Conservation (phyloP, 495 filamentous ascomycete species). For the Staphylotrichum tortipilum region DNA sequence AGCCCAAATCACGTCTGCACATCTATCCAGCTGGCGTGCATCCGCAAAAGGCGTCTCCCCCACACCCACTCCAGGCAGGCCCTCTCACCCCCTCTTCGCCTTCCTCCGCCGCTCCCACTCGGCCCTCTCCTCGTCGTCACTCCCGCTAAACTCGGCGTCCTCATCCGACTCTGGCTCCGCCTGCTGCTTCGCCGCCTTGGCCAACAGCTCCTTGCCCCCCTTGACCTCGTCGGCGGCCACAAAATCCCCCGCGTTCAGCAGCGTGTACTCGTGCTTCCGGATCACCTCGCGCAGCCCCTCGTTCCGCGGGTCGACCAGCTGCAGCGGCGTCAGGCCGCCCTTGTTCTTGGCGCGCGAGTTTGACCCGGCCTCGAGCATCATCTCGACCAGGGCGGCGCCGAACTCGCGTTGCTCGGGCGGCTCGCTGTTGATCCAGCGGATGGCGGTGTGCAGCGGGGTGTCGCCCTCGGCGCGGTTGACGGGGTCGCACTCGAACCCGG, state of each 20-base stretch:
- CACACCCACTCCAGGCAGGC: too few species aligned
- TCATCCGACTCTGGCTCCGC: slow-evolving; percentile 33
- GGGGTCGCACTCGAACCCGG: slow-evolving; percentile 90
- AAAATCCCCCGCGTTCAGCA: slow-evolving; percentile 43
- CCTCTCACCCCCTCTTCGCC: slow-evolving; percentile 23
- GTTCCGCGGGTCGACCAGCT: slow-evolving; percentile 69
- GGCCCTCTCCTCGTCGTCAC: slow-evolving; percentile 44
- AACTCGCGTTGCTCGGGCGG: slow-evolving; percentile 49
- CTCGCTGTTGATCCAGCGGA: slow-evolving; percentile 69
- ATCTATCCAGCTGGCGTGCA: slow-evolving; percentile 1
- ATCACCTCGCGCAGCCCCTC: slow-evolving; percentile 56
- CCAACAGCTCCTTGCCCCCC: slow-evolving; percentile 1
- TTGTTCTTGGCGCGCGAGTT: slow-evolving; percentile 50
- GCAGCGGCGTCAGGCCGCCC: slow-evolving; percentile 56
- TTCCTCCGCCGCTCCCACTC: slow-evolving; percentile 42
- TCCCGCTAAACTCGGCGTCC: slow-evolving; percentile 45
- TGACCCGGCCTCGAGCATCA: slow-evolving; percentile 84
- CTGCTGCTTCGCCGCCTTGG: not conserved
- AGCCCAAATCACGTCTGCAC: not conserved
- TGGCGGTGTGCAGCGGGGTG: slow-evolving; percentile 82
- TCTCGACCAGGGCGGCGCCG: slow-evolving; percentile 64
- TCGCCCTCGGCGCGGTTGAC: slow-evolving; percentile 71
- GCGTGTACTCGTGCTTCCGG: slow-evolving; percentile 67
- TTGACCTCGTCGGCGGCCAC: slow-evolving; percentile 29
- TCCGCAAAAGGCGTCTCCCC: too few species aligned